phyloP scores from a whole-genome alignment of 1,139 yeast genomes.

The Lodderomyces jiufengensis region DNA sequence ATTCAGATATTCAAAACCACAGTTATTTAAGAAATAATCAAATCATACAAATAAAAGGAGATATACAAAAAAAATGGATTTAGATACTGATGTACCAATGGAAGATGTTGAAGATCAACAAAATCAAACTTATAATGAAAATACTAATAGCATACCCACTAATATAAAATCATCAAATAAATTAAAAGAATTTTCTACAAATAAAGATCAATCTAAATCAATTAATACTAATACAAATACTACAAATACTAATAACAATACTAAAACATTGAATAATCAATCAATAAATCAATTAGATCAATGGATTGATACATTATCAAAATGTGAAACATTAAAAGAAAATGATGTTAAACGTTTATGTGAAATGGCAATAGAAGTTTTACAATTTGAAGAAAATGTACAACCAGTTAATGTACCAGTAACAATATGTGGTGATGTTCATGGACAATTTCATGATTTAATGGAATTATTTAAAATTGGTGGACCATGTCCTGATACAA shows the following conservation, averaged over 20 bases:
- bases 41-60: no score
- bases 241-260: conserved; percentile 1
- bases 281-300: conserved; percentile 69
- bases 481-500: conserved; percentile 85
- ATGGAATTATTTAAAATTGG: conserved; percentile 87
- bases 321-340: conserved; percentile 84
- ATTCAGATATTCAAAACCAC: no score
- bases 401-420: conserved; percentile 93
- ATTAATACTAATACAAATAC: conserved; percentile 7
- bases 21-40: no score
- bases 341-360: conserved; percentile 79
- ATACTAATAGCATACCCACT: conserved; percentile 4
- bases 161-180: neutral
- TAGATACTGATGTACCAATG: conserved; percentile 70
- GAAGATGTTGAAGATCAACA: conserved; percentile 61
- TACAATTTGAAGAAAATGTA: conserved; percentile 89
- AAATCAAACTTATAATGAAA: conserved; percentile 20
- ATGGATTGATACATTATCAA: conserved; percentile 78
- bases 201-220: neutral
- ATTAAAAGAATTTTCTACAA: neutral
- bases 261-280: conserved; percentile 9
- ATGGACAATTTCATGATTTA: conserved; percentile 95
- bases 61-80: conserved; percentile 42
- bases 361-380: conserved; percentile 84
- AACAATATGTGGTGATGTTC: conserved; percentile 97